Evolutionary conservation across 2,329 filamentous ascomycete genomes (phyloP), one percentile per base, ranked within the genome.

Genomic region (Basipetospora chlamydospora): DNA sequence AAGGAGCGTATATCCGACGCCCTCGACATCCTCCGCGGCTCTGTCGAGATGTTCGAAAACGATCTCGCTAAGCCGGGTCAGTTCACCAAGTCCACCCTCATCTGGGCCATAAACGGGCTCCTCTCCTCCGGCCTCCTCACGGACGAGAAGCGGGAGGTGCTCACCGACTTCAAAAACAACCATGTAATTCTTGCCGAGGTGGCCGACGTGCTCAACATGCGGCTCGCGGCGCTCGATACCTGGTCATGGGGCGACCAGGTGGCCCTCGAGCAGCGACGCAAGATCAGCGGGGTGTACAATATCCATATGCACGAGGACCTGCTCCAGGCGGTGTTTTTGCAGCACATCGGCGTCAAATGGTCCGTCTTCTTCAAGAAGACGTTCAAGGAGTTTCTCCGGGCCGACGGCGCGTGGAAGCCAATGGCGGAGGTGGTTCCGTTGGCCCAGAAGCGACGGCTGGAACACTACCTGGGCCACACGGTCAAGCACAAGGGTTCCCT

Each of bases 291-390:
- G 1, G 50, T 60, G 17, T 69, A 65, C 44, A 58, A 63, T 26
- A 53, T 67, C n/a, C 56, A 59, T 40, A 67, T 68, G 61, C 60
- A 69, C 25, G 63, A 69, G 41, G 65, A 70, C 22, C 54, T 67
- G 0, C 55, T 68, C 2, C 63, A 69, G 37, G 63, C 64, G 1
- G 56, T 70, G 1, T 59, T 70, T n/a, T 47, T 70, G 0, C 62
- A 70, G 31, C 64, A 60, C 36, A 53, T 70, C 18, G 66, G 66
- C 2, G 50, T 62, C 11, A 60, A 55, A 21, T 65, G 63, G 59
- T 64, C 63, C 2, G 56, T 61, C 0, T 56, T 57, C 25, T 45
- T 69, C 35, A 67, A 63, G 34, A 10, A 36, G 0, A 48, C 44
- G 0, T 58, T 69, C 28, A 42, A 31, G 5, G 22, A 23, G 0